Evolutionary conservation across 83 land plant genomes (phyloP).

Genomic region (Diphasiastrum complanatum): DNA sequence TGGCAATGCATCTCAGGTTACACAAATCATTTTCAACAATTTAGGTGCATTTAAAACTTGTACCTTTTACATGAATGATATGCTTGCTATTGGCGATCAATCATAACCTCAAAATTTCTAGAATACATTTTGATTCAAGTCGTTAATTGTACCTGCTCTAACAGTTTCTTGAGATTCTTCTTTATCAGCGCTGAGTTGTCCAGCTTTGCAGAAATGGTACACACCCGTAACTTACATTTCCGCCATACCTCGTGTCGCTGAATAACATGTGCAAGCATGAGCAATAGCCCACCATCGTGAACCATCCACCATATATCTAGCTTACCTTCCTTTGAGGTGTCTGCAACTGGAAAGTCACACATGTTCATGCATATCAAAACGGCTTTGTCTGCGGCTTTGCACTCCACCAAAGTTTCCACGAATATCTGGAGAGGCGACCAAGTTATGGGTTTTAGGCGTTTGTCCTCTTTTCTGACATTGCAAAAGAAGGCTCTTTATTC

Average conservation of each 20-base stretch:
- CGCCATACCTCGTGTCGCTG: constrained; percentile 36
- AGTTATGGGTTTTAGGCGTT: no score
- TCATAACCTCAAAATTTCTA: no score
- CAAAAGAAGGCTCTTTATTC: no score
- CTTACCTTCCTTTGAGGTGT: constrained; percentile 23
- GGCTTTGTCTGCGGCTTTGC: constrained; percentile 34
- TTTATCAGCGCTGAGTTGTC: constrained; percentile 26
- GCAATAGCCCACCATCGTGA: constrained; percentile 33
- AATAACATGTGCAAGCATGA: constrained; percentile 29
- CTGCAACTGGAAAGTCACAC: constrained; percentile 22
- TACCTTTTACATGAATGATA: no score
- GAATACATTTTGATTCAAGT: no score
- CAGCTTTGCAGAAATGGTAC: constrained; percentile 28
- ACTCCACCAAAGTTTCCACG: constrained; percentile 27
- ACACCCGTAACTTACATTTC: constrained; percentile 30
- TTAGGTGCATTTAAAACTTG: no score
- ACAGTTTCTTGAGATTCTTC: constrained; percentile 20
- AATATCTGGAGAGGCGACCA: constrained; percentile 17
- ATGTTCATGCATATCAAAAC: constrained; percentile 30
- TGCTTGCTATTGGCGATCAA: no score
- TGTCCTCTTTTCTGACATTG: no score
- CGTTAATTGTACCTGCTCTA: constrained; percentile 31
- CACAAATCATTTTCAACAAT: no score
- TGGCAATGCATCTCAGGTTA: no score
- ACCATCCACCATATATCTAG: constrained; percentile 39